Evolutionary conservation across 2,329 filamentous ascomycete species (phyloP), one percentile per base, ranked within the genome.

Genomic region (Fusarium tupiense): DNA sequence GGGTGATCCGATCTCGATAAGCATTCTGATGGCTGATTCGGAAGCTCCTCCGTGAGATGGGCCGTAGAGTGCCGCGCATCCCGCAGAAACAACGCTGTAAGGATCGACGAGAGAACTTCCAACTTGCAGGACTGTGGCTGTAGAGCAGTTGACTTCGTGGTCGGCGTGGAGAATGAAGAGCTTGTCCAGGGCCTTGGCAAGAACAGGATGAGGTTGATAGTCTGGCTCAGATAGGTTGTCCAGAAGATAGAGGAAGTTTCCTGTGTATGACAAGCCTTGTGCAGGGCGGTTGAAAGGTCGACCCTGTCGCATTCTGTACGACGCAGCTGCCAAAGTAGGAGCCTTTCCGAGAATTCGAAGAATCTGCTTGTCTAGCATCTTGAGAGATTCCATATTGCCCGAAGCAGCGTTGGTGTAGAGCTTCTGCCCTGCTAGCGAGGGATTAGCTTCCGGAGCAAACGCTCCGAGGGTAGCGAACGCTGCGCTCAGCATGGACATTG

Each of bases 21-120:
- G 81, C 83, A 86, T 87, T 54, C 86, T 85, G 76, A 89, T 89
- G 1, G 88, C 88, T 29, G 86, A 85, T 72, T 90, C 89, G 1
- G 87, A 88, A 7, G 89, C 89, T n/a, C 88, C 89, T 63, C 88
- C 89, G 78, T 91, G 89, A 1, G 89, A 86, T 1, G 88, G 88
- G 0, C 89, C 89, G 72, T 89, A 88, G 6, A 87, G 83, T 0
- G 87, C 87, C 1, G 88, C 84, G n/a, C 86, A 85, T 10, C 87
- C 83, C 0, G 88, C 86, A 2, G 87, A 81, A 19, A 90, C 86
- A 24, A 88, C 83, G 71, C 85, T 88, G 68, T 83, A 89, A 0
- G 88, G 88, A 74, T 90, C 89, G 0, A 89, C 86, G 17, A 90
- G 79, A 0, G 87, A 87, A 63, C 86, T 88, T 13, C 88, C 88